Evolutionary conservation across 2,329 filamentous ascomycete species (phyloP), one percentile per base, ranked within the genome.

Genomic region (Penicillium olsonii): DNA sequence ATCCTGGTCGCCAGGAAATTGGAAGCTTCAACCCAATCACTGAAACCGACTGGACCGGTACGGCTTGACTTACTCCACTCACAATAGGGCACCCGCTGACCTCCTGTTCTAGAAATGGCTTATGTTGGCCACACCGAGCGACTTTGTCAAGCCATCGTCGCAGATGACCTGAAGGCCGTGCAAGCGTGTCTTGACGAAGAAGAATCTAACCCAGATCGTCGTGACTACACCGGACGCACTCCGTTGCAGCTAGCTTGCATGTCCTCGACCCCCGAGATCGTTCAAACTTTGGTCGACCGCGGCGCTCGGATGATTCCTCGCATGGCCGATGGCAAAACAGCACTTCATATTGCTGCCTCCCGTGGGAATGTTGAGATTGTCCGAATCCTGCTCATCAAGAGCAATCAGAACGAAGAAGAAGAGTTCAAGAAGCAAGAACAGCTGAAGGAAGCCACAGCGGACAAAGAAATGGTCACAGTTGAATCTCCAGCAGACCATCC

Each of bases 81-180:
- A 10, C 8, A 7, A 2, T n/a, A 9, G 15, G 17, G 14, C 1
- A 4, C 35, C 4, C 2, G 15, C 37, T 59, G 34, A 53, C 37
- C 33, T 31, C 4, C 6, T 8, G 5, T 29, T 2, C 33, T 17
- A 69, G 88, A 92, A 56, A 94, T 95, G 89, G 89, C 90, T 0
- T 95, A 95, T 57, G 80, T 95, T 29, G 88, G 89, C 10, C 88
- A 91, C 57, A 92, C 88, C 1, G 84, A 83, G 31, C 78, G 81
- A 14, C 77, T 95, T 2, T 95, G 88, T 62, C 87, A 91, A 63
- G 90, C 88, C 1, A 95, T 95, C 49, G 83, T 92, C 4, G 84
- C 91, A 58, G 76, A 80, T 2, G 85, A 95, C 66, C 59, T 87
- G 3, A 84, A 88, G 31, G 80, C 83, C 54, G 87, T 95, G 3